Evolutionary conservation across 805 yeast genomes (phyloP), one percentile per base, ranked within the genome.

Genomic region (Candida berthetii): DNA sequence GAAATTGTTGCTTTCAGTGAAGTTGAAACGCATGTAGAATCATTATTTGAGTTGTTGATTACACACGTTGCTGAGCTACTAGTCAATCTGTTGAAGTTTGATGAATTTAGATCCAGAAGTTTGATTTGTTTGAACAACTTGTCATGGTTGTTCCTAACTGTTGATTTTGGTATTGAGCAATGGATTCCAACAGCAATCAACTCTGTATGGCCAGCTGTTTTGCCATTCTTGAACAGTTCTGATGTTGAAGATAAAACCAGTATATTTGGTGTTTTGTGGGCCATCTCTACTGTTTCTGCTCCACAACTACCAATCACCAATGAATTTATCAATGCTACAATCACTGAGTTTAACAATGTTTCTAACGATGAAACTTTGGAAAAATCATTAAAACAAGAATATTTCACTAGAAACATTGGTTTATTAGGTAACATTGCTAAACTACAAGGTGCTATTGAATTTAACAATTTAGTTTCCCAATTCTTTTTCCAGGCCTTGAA

Each of bases 61-160:
- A 42, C 38, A 13, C 45, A 57, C 10, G 43, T 65, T 14, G 65
- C 70, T 4, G 51, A 53, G 10, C 55, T 68, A 17, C 63, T 81
- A 20, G 50, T 62, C 15, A 69, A 69, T 32, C 59, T 76, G 39
- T 54, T 66, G 32, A 51, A 50, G 35, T 69, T 62, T 46, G 63
- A 68, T n/a, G 68, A 71, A 35, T 72, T 81, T 45, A 62, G 72
- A 22, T 67, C 76, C 22, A 78, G 84, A 48, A 69, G 79, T 7
- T 62, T 86, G 38, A 70, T 78, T 13, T 80, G 85, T 8, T 69
- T 88, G 57, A 88, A 86, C 61, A 90, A 90, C 54, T 57, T 83
- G 40, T 58, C 76, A 33, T 82, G 90, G 89, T 62, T 81, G 24
- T 53, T 56, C 20, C 44, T 48, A 18, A 50, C 51, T 7, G 35